Evolutionary conservation across 768 basidiomycete species (phyloP), one percentile per base, ranked within the genome.

Genomic region (Grammothele lineata): DNA sequence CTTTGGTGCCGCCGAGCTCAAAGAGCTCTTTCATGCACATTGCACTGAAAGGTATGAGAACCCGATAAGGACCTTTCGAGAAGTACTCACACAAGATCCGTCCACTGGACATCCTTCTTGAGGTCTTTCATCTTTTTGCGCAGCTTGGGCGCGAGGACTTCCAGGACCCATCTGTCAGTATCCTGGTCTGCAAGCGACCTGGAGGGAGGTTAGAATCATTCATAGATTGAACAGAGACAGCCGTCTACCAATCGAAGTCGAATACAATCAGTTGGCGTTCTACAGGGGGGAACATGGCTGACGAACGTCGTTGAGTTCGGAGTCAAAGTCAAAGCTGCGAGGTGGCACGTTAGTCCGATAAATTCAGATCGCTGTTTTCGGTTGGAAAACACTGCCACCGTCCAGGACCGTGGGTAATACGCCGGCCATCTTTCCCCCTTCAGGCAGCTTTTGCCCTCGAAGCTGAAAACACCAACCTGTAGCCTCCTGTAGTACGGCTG

Each of bases 151-250:
- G 84, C 87, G 26, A 93, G 77, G 47, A 95, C 91, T 64, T 94
- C 91, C 54, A 91, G 83, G 49, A 93, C 71, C 80, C 87, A 99
- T 67, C 93, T 74, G 67, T 98, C 96, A 1, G 93, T 86, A 70
- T 99, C 96, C 70, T 98, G 94, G 70, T 99, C 95, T 45, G 84
- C 83, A 68, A 89, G 77, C 27, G 89, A 92, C 88, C 88, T 92
- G 56, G 30, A 40, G 21, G 26, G 21, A 26, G n/a, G n/a, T n/a
- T n/a, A n/a, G n/a, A 2, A n/a, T 32, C 2, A 44, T 30, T 24
- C 22, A 35, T 23, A 21, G 11, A 34, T 4, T 9, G 17, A 10
- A 21, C 32, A 23, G 10, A 6, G 5, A 8, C 4, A 8, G 17
- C 8, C 5, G 59, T 63, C 54, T 53, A 87, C 95, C 94, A 98